Evolutionary conservation across 208 protist genomes (phyloP), one percentile per base, ranked within the genome.

Genomic region (Acanthamoeba rhysodes): DNA sequence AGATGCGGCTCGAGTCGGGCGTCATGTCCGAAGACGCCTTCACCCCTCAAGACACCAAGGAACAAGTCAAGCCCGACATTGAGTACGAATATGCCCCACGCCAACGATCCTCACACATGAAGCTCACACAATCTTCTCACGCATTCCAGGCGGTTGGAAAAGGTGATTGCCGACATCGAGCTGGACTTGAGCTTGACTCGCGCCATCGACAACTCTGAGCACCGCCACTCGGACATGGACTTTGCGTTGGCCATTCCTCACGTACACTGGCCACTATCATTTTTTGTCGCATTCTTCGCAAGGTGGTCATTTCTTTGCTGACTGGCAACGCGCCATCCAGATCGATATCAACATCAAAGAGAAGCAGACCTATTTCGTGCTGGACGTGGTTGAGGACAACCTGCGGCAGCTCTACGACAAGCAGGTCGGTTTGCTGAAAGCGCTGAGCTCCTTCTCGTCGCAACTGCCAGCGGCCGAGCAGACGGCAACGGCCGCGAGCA

Each of bases 271-370:
- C 1, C 0, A 0, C 24, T 10, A 29, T n/a, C 59, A 0, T 66
- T 6, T 29, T 48, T 76, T 0, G 7, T 70, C 12, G 12, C 29
- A 20, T 90, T 66, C 8, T 18, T 45, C 22, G 0, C n/a, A 8
- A 53, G 9, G 34, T 91, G 16, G 48, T 76, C 9, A 24, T 18
- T n/a, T n/a, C 8, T 20, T 74, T 37, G 34, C 20, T 32, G 14
- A 16, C 53, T 90, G 0, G 57, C 14, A 72, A 0, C 1, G 18
- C 24, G 20, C 59, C 0, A 5, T 59, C 55, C 37, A 93, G 87
- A 93, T 93, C 22, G 64, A 74, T 37, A 93, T 93, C 64, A 76
- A 53, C 64, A 93, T 93, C 64, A 70, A 78, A 27, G 87, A 93
- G 64, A 76, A 27, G 22, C 87, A 93, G 9, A 93, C 87, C 16